Base-by-base conservation (phyloP, 768 basidiomycete genomes). In the Sarcodon sp. region DNA sequence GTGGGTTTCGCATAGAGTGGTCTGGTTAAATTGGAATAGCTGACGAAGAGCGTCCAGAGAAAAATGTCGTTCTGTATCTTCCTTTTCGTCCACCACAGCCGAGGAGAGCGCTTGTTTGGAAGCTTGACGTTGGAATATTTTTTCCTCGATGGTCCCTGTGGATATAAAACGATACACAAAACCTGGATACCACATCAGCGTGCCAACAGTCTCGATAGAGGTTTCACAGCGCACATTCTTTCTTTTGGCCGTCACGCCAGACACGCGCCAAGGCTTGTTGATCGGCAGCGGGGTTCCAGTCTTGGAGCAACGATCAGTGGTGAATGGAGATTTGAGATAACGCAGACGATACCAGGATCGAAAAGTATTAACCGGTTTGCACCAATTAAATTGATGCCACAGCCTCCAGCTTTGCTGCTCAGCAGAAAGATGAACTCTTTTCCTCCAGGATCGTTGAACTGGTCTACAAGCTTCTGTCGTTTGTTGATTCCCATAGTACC, bases 201-300 rank as follows among this genome's bases (percentile, higher is more conserved):
- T 7, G 11, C n/a, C 11, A 3, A 16, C 5, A 33, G 15, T 10
- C 12, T 7, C n/a, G 39, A 11, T 13, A 13, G 11, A 5, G 15
- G 3, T 6, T 6, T 7, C 6, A 7, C 8, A 7, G 60, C 86
- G 47, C 59, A 92, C 94, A 99, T 66, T 96, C 93, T 77, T 98
- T 98, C 79, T 96, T 99, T 64, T 98, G 94, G 0, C 94, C 94
- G 59, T 99, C 94, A 67, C 94, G 87, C 94, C 94, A 99, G 7
- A 99, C 94, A 61, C 94, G 90, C 39, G 94, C 94, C 5, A 99
- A 73, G 7, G 94, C 94, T 62, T 99, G 94, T 61, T 98, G 96
- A 64, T 99, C 94, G 27, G 93, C 90, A 8, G 94, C 94, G 21
- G 93, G 93, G 57, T 97, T 97, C 93, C 93, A 97, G 59, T 97